Conservation (phyloP, 106 monocot species). For the Triglochin maritima region DNA sequence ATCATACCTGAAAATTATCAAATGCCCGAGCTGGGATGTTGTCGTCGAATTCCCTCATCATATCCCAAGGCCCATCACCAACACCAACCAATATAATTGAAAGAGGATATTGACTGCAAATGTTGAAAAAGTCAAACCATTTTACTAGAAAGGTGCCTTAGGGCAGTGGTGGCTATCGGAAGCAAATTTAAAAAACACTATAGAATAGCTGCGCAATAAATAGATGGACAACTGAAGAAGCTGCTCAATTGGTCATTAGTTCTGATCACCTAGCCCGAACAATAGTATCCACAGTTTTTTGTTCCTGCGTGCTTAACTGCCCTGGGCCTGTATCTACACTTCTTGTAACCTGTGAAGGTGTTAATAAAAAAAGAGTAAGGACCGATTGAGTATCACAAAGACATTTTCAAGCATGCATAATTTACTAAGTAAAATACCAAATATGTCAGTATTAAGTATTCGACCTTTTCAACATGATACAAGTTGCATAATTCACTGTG, state of each 20-base stretch:
- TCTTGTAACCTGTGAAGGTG: conserved; percentile 54
- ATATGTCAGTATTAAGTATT: not conserved
- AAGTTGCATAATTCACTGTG: too few relatives aligned
- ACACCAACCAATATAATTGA: conserved; percentile 95
- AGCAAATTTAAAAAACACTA: too few relatives aligned
- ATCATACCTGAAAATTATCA: conserved; percentile 66
- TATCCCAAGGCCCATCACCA: conserved; percentile 97
- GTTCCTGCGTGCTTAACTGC: conserved; percentile 66
- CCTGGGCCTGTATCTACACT: conserved; percentile 68
- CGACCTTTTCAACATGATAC: too few relatives aligned
- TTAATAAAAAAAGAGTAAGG: not conserved
- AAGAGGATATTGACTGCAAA: conserved; percentile 73
- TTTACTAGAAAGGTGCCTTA: not conserved
- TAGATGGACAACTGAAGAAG: too few relatives aligned
- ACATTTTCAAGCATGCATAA: not conserved
- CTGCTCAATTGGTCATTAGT: too few relatives aligned
- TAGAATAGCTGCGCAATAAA: too few relatives aligned
- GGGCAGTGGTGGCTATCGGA: not conserved
- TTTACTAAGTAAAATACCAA: not conserved
- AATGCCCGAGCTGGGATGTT: conserved; percentile 70
- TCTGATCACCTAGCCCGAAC: conserved; percentile 62
- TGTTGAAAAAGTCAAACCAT: not conserved
- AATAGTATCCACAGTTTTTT: conserved; percentile 65
- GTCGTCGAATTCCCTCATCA: conserved; percentile 95
- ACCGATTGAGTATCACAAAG: not conserved